Percentiles rank a stretch among this genome's conserved stretches.
These are phyloP conservation scores for Dactylonectria macrodidyma DNA, from an alignment of 2,329 filamentous ascomycete species.

Conservation along the genomic window DNA sequence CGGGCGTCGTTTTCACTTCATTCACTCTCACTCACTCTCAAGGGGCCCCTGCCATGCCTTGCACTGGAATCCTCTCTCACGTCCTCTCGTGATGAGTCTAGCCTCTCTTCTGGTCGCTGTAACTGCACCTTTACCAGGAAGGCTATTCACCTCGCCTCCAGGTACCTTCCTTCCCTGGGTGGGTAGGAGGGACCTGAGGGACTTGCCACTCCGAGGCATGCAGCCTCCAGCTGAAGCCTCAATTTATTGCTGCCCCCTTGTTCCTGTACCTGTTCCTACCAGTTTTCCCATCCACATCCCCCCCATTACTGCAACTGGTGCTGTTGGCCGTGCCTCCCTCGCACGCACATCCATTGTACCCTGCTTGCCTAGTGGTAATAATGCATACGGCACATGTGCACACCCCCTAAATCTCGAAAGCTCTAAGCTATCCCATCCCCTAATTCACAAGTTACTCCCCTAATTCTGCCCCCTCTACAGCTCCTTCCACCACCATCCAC, in stretches of 20 bases:
- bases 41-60: neutral
- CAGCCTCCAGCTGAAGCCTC: constrained; percentile 11
- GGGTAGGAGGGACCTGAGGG: no score
- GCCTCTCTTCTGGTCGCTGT: constrained; percentile 3
- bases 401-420: constrained; percentile 15
- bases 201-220: neutral
- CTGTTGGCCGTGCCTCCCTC: constrained; percentile 8
- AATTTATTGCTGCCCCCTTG: constrained; percentile 6
- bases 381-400: constrained; percentile 4
- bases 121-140: constrained; percentile 2
- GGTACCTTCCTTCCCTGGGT: neutral
- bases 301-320: neutral
- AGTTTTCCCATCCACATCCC: constrained; percentile 2
- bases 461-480: constrained; percentile 1
- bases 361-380: neutral
- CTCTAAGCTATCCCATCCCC: constrained; percentile 11
- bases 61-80: neutral
- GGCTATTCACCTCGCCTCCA: neutral
- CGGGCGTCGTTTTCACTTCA: constrained; percentile 3
- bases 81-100: neutral
- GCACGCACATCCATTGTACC: neutral
- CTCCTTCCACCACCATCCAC: constrained; percentile 8
- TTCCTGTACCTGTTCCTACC: constrained; percentile 15
- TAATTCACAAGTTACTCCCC: constrained; percentile 24
- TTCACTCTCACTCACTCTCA: neutral